phyloP scores from a whole-genome alignment of 768 basidiomycete species.

The Suillus plorans region DNA sequence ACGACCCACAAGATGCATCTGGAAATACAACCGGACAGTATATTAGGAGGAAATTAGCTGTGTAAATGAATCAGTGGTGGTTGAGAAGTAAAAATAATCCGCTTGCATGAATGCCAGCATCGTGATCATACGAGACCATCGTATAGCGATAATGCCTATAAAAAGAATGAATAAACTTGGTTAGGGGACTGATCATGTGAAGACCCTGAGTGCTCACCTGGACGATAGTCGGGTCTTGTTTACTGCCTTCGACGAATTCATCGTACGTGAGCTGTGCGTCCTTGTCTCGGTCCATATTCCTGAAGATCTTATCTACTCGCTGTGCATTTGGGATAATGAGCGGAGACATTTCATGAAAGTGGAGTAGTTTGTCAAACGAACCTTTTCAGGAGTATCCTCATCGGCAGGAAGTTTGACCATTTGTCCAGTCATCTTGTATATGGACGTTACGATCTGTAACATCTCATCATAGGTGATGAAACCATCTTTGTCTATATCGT shows the following conservation, averaged over 20 bases:
- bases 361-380: constrained; percentile 21
- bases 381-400: constrained; percentile 99
- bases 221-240: constrained; percentile 98
- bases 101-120: constrained; percentile 4
- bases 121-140: constrained; percentile 73
- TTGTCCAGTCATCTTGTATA: constrained; percentile 99
- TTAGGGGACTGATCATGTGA: constrained; percentile 10
- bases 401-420: constrained; percentile 99
- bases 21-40: constrained; percentile 10
- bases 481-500: constrained; percentile 98
- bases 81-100: background rate
- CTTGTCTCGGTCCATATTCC: constrained; percentile 95
- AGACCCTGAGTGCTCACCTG: constrained; percentile 56
- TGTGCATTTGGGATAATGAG: constrained; percentile 31
- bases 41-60: constrained; percentile 31
- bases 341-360: constrained; percentile 11
- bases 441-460: constrained; percentile 96
- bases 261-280: constrained; percentile 92
- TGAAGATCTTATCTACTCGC: constrained; percentile 99
- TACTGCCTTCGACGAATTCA: constrained; percentile 97
- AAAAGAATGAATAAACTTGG: constrained; percentile 11
- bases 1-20: background rate
- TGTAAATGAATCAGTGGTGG: constrained; percentile 12
- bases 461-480: constrained; percentile 99
- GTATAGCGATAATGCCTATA: constrained; percentile 88